Evolutionary conservation across 2,329 filamentous ascomycete genomes (phyloP), one percentile per base, ranked within the genome.

Genomic region (Myriosclerotinia curreyana): DNA sequence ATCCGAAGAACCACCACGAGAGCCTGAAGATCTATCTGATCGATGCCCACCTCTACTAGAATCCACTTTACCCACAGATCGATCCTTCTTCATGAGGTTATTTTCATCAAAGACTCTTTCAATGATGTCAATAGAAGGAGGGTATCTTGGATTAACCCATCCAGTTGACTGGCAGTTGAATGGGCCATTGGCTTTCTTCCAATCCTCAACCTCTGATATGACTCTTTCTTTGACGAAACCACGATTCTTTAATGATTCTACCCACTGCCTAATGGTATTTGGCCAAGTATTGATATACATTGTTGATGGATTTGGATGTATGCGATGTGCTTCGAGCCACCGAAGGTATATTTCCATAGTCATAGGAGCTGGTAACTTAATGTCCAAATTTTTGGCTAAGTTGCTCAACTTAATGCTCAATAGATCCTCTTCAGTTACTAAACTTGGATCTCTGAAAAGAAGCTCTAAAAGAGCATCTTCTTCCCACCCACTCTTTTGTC

Each of bases 261-360:
- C 60, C 71, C 71, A 74, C 49, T 71, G 70, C 36, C 63, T 62
- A n/a, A 70, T 22, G 1, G 66, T 68, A 54, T 71, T 71, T 9
- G 56, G 59, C 71, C 72, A 74, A 17, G 68, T 52, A 25, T 66
- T 61, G n/a, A n/a, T n/a, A 3, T 67, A 66, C 15, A 66, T 38
- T 1, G 56, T 34, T 9, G 66, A 64, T 20, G 68, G 65, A 5
- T 50, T 22, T n/a, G 68, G 65, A 5, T 50, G 22, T 11, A 51
- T 49, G 15, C 69, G 69, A 31, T 73, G 71, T 2, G 69, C 58
- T 42, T 72, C 69, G 12, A 74, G 66, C 72, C 71, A 73, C 20
- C 66, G 65, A 46, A 72, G 60, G 44, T 72, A 74, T 12, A 68
- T 60, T 1, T 36, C 55, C n/a, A 71, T 50, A 1, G 65, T 70